Evolutionary conservation across 805 yeast species (phyloP).

Genomic region (Barnettozyma wickerhamii): DNA sequence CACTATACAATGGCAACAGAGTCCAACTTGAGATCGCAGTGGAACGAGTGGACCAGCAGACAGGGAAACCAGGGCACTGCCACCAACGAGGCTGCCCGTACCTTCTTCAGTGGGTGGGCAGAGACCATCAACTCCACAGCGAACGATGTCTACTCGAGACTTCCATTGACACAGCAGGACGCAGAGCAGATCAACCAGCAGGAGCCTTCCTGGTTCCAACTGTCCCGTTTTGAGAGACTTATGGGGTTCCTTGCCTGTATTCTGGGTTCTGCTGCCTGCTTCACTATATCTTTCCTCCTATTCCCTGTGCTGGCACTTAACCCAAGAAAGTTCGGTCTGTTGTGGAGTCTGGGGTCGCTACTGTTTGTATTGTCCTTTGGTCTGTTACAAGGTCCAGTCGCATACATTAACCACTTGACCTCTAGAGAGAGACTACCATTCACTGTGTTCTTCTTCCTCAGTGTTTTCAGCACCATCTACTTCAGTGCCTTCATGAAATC

Average conservation of each 20-base stretch:
- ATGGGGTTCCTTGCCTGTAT: slow-evolving; percentile 75
- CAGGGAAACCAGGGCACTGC: slow-evolving; percentile 24
- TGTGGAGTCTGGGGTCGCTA: slow-evolving; percentile 90
- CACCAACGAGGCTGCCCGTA: slow-evolving; percentile 31
- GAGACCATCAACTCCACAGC: slow-evolving; percentile 35
- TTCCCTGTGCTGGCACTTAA: slow-evolving; percentile 86
- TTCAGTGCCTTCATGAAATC: slow-evolving; percentile 65
- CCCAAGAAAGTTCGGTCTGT: slow-evolving; percentile 85
- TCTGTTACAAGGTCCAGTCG: slow-evolving; percentile 86
- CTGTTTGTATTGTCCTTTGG: slow-evolving; percentile 88
- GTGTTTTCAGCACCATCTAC: slow-evolving; percentile 73
- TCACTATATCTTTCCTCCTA: slow-evolving; percentile 72
- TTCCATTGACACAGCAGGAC: slow-evolving; percentile 61
- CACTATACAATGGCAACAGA: slow-evolving; percentile 14
- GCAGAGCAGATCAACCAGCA: slow-evolving; percentile 35
- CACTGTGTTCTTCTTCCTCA: slow-evolving; percentile 73
- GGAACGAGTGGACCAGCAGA: slow-evolving; percentile 34
- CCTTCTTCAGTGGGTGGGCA: slow-evolving; percentile 35
- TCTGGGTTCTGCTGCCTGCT: slow-evolving; percentile 74
- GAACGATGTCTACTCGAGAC: slow-evolving; percentile 55
- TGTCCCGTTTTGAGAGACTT: slow-evolving; percentile 76
- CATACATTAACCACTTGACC: slow-evolving; percentile 67
- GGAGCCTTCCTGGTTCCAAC: slow-evolving; percentile 74
- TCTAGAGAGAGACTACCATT: slow-evolving; percentile 77
- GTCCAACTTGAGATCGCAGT: slow-evolving; percentile 33